Evolutionary conservation across 495 filamentous ascomycete species (phyloP), one percentile per base, ranked within the genome.

Genomic region (Pseudoneurospora amorphoporcata): DNA sequence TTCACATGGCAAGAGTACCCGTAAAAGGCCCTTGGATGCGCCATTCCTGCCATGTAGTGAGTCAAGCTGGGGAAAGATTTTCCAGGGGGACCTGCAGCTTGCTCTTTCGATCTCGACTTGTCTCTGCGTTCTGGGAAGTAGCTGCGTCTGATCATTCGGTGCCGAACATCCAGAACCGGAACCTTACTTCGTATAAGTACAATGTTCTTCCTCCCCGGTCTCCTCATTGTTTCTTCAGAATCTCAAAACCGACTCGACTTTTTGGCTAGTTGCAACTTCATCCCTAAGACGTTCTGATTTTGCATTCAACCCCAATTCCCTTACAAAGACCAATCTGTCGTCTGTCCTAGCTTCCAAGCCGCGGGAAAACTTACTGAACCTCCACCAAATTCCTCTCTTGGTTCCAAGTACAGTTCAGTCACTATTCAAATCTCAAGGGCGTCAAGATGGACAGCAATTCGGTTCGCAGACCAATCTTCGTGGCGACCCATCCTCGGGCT

Each of bases 401-500:
- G 53, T 17, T 35, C 14, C 53, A 65, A 17, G 23, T 32, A 17
- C 12, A 35, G 29, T 61, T 14, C 53, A 61, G 53, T 61, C 14
- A 61, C 23, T 35, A 29, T 19, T 61, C 14, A 8, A 29, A 17
- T 65, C 53, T 65, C 53, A 37, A 61, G 32, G 35, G 14, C 53
- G 14, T 65, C 1, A 17, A 65, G 53, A 65, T 65, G 53, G 3
- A 6, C 6, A 61, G 29, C 53, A 61, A 1, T 35, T 6, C 53
- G 53, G 53, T 35, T 17, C 53, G 29, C 76, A 95, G 91, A 77
- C 92, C 94, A 47, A 92, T 99, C 77, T 97, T 97, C 76, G 87
- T 96, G 68, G 95, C 91, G 32, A 97, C 95, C 70, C 95, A 98
- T 82, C 95, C 95, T 7, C 86, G 95, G 76, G 91, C 95, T 72